Base-by-base conservation (phyloP, 768 basidiomycete genomes). In the Neoboletus subvelutipes region DNA sequence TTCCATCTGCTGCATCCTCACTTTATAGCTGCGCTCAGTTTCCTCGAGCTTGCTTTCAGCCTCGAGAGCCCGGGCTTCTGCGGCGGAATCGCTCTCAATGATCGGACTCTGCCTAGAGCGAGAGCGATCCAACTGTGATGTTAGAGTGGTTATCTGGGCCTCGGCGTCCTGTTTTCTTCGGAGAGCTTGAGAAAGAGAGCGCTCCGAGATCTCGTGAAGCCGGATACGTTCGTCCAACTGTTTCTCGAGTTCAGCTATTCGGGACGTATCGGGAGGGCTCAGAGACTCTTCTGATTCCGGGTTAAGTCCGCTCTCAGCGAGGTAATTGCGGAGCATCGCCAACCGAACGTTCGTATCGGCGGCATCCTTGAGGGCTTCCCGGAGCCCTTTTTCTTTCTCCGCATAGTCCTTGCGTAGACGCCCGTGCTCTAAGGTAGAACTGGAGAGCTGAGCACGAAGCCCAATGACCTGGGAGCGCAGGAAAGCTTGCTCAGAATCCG, bases 1-100 rank as follows among this genome's bases (percentile, higher is more conserved):
- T 73, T 98, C 95, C 74, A 98, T 84, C 70, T 94, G 90, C 64
- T 86, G 84, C 75, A 95, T 82, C 55, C 90, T 84, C 24, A 83
- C 78, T 72, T 89, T 89, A 73, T 93, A 91, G 59, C 77, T 80
- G 56, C 82, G 80, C 69, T 94, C 92, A 29, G 85, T 84, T 69
- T 92, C 90, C 50, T 86, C 86, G 56, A 92, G 79, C 69, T 85
- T 89, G 54, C 80, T 83, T 71, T 94, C 92, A n/a, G 82, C 79
- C 62, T 90, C 90, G 42, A 76, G 77, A 49, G 81, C 82, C 20
- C 85, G 80, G 28, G 76, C 74, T 41, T 81, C 81, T 12, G 71
- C 62, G 10, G 70, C 48, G 60, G 66, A 73, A 39, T 67, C 71
- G 62, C 69, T 75, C 57, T 70, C 72, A 51, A 74, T 75, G 40